Evolutionary conservation across 345 rosid genomes (phyloP), one percentile per base, ranked within the genome.

Genomic region (Cardamine occulta): DNA sequence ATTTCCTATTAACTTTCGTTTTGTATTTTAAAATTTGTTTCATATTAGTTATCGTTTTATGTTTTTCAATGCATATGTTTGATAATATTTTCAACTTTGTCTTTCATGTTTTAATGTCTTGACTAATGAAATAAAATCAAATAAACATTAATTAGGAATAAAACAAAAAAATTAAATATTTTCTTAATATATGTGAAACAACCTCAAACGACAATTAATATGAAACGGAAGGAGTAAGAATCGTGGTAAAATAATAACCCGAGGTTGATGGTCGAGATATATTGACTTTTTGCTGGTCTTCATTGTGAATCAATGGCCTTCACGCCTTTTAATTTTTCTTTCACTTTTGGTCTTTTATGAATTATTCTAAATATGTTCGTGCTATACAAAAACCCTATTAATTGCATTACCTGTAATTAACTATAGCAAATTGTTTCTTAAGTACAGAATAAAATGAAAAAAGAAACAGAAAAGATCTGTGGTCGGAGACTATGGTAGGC

Each of bases 401-500:
- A 66, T 54, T 74, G 2, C 39, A 35, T 58, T 47, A 14, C 18
- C 8, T 24, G 32, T n/a, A 14, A 40, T 13, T 13, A 66, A 24
- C 17, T 17, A 49, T 59, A 66, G 39, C 55, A 39, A 60, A 28
- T 21, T 39, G 55, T 60, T 59, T 60, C 8, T 67, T 49, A 14
- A 67, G 29, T 62, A 51, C 19, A 57, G 14, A 74, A 65, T 44
- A 42, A 31, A 15, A 4, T 35, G 55, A 51, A 51, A 51, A 18
- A 40, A 21, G 0, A 18, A 17, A 34, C 11, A 23, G 23, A 39
- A 49, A 57, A 63, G 28, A 28, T 32, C 7, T 45, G 54, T 55
- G 53, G 66, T 54, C 70, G 64, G 64, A 61, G 56, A 44, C 14
- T 52, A 47, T 70, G 74, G 81, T 32, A 70, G 83, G 74, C 57